Evolutionary conservation across 352 stramenopile species (phyloP).

Genomic region (Globisporangium perplexum): DNA sequence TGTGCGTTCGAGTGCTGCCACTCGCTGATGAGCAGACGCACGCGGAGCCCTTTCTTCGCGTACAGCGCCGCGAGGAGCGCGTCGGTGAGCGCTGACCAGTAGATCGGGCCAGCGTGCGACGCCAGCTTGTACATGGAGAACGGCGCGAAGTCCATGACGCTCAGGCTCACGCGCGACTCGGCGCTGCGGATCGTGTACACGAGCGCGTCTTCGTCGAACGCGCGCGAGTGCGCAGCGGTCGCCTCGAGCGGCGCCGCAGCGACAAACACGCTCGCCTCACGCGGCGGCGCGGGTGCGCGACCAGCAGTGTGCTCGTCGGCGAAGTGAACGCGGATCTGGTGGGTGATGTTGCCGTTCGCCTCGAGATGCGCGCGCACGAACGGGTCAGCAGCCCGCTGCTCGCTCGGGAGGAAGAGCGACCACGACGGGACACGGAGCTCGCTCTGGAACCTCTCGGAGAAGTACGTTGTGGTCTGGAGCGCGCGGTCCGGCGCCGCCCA

Average conservation of each 20-base stretch:
- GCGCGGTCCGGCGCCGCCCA: slow-evolving; percentile 27
- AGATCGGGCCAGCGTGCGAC: slow-evolving; percentile 41
- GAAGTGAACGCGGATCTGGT: slow-evolving; percentile 37
- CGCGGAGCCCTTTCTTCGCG: slow-evolving; percentile 37
- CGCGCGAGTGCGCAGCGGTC: slow-evolving; percentile 35
- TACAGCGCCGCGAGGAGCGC: slow-evolving; percentile 53
- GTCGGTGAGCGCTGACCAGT: slow-evolving; percentile 62
- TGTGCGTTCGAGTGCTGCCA: slow-evolving; percentile 62
- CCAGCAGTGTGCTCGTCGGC: slow-evolving; percentile 1
- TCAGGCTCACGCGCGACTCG: slow-evolving; percentile 48
- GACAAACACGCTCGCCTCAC: slow-evolving; percentile 35
- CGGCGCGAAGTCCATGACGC: slow-evolving; percentile 79
- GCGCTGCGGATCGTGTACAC: slow-evolving; percentile 70
- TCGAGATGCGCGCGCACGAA: slow-evolving; percentile 40
- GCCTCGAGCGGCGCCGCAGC: slow-evolving; percentile 55
- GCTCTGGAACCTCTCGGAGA: slow-evolving; percentile 52
- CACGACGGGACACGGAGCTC: slow-evolving; percentile 52
- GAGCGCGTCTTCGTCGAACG: slow-evolving; percentile 67
- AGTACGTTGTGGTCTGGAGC: slow-evolving; percentile 34
- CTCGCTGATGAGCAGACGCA: slow-evolving; percentile 70
- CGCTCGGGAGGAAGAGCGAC: slow-evolving; percentile 39
- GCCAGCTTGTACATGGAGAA: slow-evolving; percentile 56
- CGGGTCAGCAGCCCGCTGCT: slow-evolving; percentile 29
- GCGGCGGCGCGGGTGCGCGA: slow-evolving; percentile 1
- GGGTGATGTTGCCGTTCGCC: slow-evolving; percentile 41